Base-by-base conservation (phyloP, 345 rosid species). In the Hibiscus trionum region DNA sequence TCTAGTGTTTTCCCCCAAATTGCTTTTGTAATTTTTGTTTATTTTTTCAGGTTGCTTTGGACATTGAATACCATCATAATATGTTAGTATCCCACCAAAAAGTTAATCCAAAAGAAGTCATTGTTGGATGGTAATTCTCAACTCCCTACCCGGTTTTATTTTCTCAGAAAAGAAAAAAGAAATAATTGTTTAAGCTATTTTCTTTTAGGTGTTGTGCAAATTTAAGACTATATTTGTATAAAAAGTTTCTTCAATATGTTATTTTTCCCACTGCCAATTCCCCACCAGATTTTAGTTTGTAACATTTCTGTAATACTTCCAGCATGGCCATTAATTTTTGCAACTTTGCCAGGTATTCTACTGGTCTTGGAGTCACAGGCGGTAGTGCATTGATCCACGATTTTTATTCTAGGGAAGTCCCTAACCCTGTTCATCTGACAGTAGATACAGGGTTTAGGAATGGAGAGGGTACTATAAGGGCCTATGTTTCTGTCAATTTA, bases 351-450 rank as follows among this genome's bases (percentile, higher is more conserved):
- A 95, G 98, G 99, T 96, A 88, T 73, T 96, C 99, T 6, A 96
- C 99, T 58, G 99, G 97, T 50, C 77, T 83, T 60, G 97, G 99
- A 67, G 98, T 96, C 66, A 93, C 81, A 61, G 98, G 96, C 0
- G 93, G 95, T 55, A 92, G 98, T 78, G 94, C 94, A 4, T 74
- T 93, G 86, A 90, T 96, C 77, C 99, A 96, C 61, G 97, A 96
- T 19, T 96, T 96, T 78, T 96, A 89, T 76, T 88, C 96, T 26
- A 85, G 93, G 57, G 97, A 96, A 85, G 91, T 86, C 68, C 19
- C 94, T 4, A 93, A 85, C 81, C 97, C 95, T 35, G 79, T 96
- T 78, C 99, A 96, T 75, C 58, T 96, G 29, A 93, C 99, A 0
- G 90, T 91, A 52, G 99, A 93, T 78, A 93, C 97, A 12, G 90